Base-by-base conservation (phyloP, 495 filamentous ascomycete genomes). In the Hyaloscypha finlandica region DNA sequence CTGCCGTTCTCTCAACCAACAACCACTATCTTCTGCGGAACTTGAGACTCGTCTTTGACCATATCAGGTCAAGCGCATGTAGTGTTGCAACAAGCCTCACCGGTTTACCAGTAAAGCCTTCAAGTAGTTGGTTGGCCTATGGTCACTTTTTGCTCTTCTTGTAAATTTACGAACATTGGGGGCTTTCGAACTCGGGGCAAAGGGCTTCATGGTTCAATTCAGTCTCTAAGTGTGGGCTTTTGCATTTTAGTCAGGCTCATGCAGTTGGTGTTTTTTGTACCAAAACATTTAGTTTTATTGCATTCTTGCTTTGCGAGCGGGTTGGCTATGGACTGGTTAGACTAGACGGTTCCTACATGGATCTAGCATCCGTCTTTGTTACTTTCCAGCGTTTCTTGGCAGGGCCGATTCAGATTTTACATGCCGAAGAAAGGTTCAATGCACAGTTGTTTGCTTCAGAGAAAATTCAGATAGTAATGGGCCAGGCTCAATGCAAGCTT, bases 111-210 rank as follows among this genome's bases (percentile, higher is more conserved):
- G 29, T 39, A 33, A 63, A 70, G 59, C 68, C 71, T 73, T 71
- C 68, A 67, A 73, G 68, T 69, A 62, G 71, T 70, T 62, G 71
- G 71, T 69, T 70, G 64, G 59, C 19, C 29, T 61, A 20, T 63
- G 25, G 39, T 35, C 37, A 45, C 39, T 61, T 61, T 61, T 66
- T 39, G 6, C 30, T 60, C 45, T 56, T 64, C 33, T 48, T 53
- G 65, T 51, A 48, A 62, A 52, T 56, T 63, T 59, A 29, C 30
- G 19, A 25, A 31, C 30, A 59, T 59, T 56, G 35, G 32, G 66
- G 42, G 12, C 48, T 20, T 22, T 32, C 48, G 32, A 56, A 57
- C 32, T 57, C 9, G 8, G 37, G n/a, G 39, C 12, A 48, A 33
- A 31, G 58, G 59, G 48, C 35, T 57, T 48, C 59, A 58, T 52